A percentile compares a stretch with the other conserved stretches of the same genome.
Conservation (phyloP, 73 alveolate species). For the Paraurostyla sp. region DNA sequence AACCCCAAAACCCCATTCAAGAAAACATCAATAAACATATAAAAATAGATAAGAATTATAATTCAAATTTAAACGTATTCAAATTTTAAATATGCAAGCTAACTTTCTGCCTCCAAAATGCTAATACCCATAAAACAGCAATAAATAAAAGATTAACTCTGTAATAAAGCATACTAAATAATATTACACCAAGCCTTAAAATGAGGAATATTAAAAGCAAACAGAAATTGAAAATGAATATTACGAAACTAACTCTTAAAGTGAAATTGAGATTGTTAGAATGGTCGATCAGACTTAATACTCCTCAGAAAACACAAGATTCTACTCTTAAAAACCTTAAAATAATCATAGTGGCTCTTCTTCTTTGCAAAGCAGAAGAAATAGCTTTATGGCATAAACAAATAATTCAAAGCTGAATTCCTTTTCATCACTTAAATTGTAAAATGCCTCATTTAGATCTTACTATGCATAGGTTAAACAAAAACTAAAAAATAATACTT, state of each 20-base stretch:
- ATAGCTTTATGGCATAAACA: not conserved
- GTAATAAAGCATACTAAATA: no score
- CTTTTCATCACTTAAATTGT: not conserved
- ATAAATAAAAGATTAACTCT: no score
- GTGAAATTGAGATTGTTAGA: constrained; percentile 2
- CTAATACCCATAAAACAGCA: no score
- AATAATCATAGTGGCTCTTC: not conserved
- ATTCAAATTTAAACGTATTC: not conserved
- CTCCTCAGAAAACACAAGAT: not conserved
- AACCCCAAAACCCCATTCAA: constrained; percentile 31
- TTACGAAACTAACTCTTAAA: not conserved
- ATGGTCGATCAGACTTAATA: not conserved
- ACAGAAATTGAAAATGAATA: not conserved
- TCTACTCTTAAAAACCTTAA: no score
- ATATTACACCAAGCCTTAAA: not conserved
- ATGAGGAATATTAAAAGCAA: not conserved
- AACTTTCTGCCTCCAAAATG: no score
- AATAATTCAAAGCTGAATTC: not conserved
- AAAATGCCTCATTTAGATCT: not conserved
- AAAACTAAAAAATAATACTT: constrained; percentile 13
- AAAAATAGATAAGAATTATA: not conserved
- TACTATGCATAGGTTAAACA: constrained; percentile 23
- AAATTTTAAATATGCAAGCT: not conserved
- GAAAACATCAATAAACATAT: not conserved
- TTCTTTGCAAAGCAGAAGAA: not conserved